Percentiles rank a stretch among this genome's conserved stretches.
Evolutionary conservation across 257 asterid species (phyloP).

Genomic region (Anisodus tanguticus): DNA sequence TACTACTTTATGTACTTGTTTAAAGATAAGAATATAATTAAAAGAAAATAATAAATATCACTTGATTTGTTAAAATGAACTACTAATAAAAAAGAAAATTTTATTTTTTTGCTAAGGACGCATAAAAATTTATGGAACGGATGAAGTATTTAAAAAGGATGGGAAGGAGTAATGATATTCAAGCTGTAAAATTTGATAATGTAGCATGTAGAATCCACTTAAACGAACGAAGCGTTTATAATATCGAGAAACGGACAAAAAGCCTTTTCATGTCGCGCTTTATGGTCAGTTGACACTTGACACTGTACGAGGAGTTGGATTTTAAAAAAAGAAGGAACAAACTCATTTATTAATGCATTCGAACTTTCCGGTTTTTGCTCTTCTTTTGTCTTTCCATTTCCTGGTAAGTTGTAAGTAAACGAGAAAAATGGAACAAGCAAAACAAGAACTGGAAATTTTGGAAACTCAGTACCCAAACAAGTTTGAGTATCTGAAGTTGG

Average conservation of each 20-base stretch:
- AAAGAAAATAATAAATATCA: no score
- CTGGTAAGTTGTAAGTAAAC: not conserved
- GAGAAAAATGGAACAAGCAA: conserved; percentile 49
- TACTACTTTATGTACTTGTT: no score
- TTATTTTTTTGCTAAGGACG: no score
- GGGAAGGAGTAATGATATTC: no score
- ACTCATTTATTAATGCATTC: conserved; percentile 16
- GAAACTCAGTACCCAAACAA: conserved; percentile 58
- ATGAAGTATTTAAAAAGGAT: no score
- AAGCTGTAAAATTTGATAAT: no score
- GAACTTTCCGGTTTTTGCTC: not conserved
- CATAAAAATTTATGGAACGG: no score
- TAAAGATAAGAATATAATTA: no score
- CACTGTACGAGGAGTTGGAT: conserved; percentile 1
- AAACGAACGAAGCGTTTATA: not conserved
- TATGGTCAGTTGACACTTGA: conserved; percentile 6
- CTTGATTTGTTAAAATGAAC: no score
- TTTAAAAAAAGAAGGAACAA: not conserved
- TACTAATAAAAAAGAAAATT: no score
- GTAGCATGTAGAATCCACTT: not conserved
- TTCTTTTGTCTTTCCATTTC: conserved; percentile 11
- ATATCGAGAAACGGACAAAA: conserved; percentile 24
- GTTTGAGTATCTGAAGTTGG: conserved; percentile 53
- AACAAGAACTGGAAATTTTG: conserved; percentile 59
- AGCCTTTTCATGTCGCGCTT: conserved; percentile 24